phyloP scores from a whole-genome alignment of 306 rosid species.

The Quercus berberidifolia region DNA sequence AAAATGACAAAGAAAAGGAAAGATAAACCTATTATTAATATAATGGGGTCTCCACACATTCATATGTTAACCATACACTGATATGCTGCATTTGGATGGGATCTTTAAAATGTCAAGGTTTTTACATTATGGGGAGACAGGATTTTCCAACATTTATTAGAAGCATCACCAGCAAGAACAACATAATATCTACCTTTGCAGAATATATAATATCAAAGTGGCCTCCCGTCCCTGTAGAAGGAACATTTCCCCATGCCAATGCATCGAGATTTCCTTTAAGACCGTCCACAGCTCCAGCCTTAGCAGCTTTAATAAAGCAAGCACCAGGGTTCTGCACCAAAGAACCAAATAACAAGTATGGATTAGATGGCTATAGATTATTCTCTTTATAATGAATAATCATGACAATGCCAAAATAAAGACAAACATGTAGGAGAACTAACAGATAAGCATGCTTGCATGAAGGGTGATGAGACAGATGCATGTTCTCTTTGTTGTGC shows the following conservation, averaged over 20 bases:
- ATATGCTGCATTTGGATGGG: not conserved
- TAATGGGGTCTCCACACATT: not conserved
- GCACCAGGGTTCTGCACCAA: conserved; percentile 77
- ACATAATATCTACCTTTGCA: conserved; percentile 43
- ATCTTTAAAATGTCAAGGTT: not conserved
- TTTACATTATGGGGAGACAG: not conserved
- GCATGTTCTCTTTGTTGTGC: conserved; percentile 63
- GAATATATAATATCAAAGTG: conserved; percentile 69
- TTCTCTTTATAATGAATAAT: conserved; percentile 2
- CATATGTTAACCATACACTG: not conserved
- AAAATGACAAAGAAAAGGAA: not conserved
- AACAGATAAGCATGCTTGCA: conserved; percentile 95
- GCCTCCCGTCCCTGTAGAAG: conserved; percentile 70
- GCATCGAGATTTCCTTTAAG: conserved; percentile 76
- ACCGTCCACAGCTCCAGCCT: conserved; percentile 59
- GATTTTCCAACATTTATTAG: not conserved
- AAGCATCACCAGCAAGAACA: not conserved
- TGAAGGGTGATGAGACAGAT: conserved; percentile 67
- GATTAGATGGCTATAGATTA: conserved; percentile 6
- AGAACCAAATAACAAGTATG: conserved; percentile 27
- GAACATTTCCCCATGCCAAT: conserved; percentile 85
- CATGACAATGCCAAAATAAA: not conserved
- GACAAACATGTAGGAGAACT: conserved; percentile 40
- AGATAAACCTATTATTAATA: not conserved
- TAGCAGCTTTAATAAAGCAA: conserved; percentile 84